Percentiles rank a stretch among this genome's conserved stretches.
Conservation (phyloP, 495 filamentous ascomycete species). For the Lophiotrema nucula region DNA sequence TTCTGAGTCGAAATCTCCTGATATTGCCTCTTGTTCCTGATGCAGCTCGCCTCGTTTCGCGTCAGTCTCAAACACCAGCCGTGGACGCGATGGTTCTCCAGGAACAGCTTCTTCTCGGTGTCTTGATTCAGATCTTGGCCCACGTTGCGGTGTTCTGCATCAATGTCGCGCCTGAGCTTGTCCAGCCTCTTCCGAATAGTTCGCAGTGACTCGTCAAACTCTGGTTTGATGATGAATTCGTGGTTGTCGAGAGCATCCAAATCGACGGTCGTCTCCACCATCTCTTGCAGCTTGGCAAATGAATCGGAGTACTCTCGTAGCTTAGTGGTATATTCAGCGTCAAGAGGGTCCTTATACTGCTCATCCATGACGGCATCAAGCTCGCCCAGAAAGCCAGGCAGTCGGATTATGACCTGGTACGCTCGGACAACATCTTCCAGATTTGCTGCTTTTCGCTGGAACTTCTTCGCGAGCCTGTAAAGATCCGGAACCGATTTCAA, state of each 20-base stretch:
- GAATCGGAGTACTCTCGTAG: slow-evolving; percentile 70
- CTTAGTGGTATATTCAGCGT: slow-evolving; percentile 84
- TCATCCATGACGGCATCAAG: slow-evolving; percentile 96
- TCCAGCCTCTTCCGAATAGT: slow-evolving; percentile 90
- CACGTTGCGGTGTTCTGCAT: slow-evolving; percentile 73
- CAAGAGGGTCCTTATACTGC: slow-evolving; percentile 80
- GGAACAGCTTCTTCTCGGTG: slow-evolving; percentile 94
- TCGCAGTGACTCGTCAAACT: slow-evolving; percentile 88
- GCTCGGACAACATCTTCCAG: slow-evolving; percentile 93
- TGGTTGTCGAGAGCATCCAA: slow-evolving; percentile 94
- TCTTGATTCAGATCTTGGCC: slow-evolving; percentile 86
- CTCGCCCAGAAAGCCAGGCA: slow-evolving; percentile 86
- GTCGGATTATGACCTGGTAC: slow-evolving; percentile 88
- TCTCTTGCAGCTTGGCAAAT: slow-evolving; percentile 84
- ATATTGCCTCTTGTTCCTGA: slow-evolving; percentile 85
- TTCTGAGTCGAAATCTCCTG: slow-evolving; percentile 98
- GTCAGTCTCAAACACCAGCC: slow-evolving; percentile 97
- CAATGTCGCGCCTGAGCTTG: slow-evolving; percentile 78
- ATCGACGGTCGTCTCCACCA: slow-evolving; percentile 98
- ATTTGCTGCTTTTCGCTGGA: slow-evolving; percentile 85
- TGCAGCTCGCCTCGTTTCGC: slow-evolving; percentile 84
- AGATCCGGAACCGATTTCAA: slow-evolving; percentile 91
- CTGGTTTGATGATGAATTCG: slow-evolving; percentile 98
- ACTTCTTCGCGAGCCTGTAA: slow-evolving; percentile 89
- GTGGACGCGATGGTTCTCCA: slow-evolving; percentile 93